Evolutionary conservation across 257 asterid genomes (phyloP).

Genomic region (Capsicum rhomboideum): DNA sequence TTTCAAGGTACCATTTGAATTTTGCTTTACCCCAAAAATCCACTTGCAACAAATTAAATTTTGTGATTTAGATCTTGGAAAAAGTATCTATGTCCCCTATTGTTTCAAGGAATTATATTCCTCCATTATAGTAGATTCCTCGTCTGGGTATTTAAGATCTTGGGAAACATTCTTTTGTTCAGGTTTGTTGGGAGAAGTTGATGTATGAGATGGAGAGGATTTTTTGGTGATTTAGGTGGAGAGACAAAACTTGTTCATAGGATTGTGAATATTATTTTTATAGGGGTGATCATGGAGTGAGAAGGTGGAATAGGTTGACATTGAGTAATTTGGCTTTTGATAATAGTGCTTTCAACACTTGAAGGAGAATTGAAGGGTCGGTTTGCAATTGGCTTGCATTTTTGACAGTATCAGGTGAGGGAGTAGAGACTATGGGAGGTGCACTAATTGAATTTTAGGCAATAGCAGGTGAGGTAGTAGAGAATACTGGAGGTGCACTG

Average conservation of each 20-base stretch:
- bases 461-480: not conserved
- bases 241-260: not conserved
- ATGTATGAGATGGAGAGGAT: not conserved
- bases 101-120: not conserved
- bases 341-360: not conserved
- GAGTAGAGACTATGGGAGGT: no score
- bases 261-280: not conserved
- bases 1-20: not conserved
- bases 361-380: not conserved
- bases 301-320: no score
- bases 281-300: not conserved
- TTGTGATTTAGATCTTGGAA: not conserved
- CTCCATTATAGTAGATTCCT: not conserved
- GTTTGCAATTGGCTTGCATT: no score
- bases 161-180: no score
- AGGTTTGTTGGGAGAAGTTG: not conserved
- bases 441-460: no score
- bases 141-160: no score
- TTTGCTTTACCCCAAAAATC: not conserved
- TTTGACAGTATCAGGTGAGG: no score
- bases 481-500: no score
- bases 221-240: not conserved
- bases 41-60: not conserved
- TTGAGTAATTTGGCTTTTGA: no score
- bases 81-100: not conserved